Base-by-base conservation (phyloP, 345 rosid genomes). In the Gossypium bickii region DNA sequence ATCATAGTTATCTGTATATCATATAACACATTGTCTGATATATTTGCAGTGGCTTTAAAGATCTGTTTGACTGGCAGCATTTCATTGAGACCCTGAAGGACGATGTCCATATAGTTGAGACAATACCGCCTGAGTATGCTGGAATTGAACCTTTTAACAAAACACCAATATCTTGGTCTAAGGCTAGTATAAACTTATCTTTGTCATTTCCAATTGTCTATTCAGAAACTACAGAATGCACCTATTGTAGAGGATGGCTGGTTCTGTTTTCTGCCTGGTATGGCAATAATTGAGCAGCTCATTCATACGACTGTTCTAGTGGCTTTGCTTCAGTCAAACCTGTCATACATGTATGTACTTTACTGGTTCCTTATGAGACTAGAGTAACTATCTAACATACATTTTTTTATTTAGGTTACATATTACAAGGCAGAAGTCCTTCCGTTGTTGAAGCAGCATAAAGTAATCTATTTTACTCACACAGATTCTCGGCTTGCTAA, bases 81-180 rank as follows among this genome's bases (percentile, higher is more conserved):
- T 93, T 95, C 87, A 91, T 93, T 11, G 82, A 89, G 77, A 88
- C 89, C 17, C 73, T 95, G 80, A 86, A 89, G 80, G 87, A 90
- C 82, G 98, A 91, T 73, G 82, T 95, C 76, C 96, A 89, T 82
- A 85, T 93, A 73, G 94, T 93, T 66, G 98, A 95, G 88, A 51
- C 81, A 59, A 75, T 93, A 77, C 99, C 97, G 60, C 74, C 86
- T 48, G 84, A 85, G 68, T 84, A 85, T 80, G 83, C 90, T 27
- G 88, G 83, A 59, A 78, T 80, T 1, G 89, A 91, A 74, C 89
- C 94, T 78, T 85, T 91, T 76, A 79, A 69, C 27, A 95, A 95
- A 82, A 95, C 97, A 74, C 96, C 93, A 59, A 85, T 95, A 78
- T 93, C 99, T 45, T 95, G 99, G 99, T 95, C 99, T 24, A 93